Evolutionary conservation across 352 stramenopile species (phyloP).

Genomic region (Phytophthora pistaciae): DNA sequence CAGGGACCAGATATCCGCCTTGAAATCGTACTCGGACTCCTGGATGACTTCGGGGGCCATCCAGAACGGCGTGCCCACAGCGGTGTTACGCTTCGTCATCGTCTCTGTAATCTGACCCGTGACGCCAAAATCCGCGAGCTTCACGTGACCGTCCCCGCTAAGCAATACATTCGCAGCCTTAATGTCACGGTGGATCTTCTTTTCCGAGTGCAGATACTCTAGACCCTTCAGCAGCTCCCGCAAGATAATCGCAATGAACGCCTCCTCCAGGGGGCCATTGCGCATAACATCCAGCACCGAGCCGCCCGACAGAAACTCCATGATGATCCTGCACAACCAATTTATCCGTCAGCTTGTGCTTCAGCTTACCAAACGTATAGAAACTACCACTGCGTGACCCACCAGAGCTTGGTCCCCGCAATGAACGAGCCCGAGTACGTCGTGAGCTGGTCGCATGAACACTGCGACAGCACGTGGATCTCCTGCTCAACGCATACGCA

Average conservation of each 20-base stretch:
- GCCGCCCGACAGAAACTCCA: slow-evolving; percentile 94
- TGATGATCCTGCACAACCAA: slow-evolving; percentile 85
- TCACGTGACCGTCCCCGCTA: slow-evolving; percentile 82
- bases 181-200: slow-evolving; percentile 89
- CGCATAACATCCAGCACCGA: slow-evolving; percentile 92
- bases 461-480: slow-evolving; percentile 92
- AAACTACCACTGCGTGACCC: background rate
- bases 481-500: slow-evolving; percentile 56
- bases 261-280: slow-evolving; percentile 76
- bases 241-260: slow-evolving; percentile 87
- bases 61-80: slow-evolving; percentile 98
- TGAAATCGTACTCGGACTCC: slow-evolving; percentile 95
- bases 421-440: slow-evolving; percentile 92
- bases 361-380: background rate
- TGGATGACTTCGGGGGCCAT: slow-evolving; percentile 94
- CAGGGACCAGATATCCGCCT: slow-evolving; percentile 98
- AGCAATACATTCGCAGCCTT: slow-evolving; percentile 88
- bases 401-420: slow-evolving; percentile 85
- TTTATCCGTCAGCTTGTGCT: background rate
- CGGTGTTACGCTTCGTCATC: slow-evolving; percentile 97
- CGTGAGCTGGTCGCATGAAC: slow-evolving; percentile 90
- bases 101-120: slow-evolving; percentile 96
- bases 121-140: slow-evolving; percentile 89
- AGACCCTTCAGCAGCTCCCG: slow-evolving; percentile 82
- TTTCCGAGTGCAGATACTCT: slow-evolving; percentile 84